A percentile compares a stretch with the other conserved stretches of the same genome.
phyloP scores from a whole-genome alignment of 441 rosid species.

The Pelargonium citronellum region DNA sequence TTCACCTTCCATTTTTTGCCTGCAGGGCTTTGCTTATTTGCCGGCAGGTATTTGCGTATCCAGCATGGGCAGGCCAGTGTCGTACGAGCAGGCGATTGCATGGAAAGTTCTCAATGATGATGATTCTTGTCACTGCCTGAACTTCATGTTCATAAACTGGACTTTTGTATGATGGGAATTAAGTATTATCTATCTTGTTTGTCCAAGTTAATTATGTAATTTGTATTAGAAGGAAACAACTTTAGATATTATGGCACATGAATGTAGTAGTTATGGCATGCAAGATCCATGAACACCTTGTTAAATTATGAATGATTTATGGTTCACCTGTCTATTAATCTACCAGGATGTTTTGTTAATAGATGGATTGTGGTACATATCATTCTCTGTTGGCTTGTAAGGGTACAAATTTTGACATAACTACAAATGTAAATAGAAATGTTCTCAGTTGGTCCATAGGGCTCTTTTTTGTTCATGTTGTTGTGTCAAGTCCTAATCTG shows the following conservation, averaged over 20 bases:
- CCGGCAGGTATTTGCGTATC: constrained; percentile 86
- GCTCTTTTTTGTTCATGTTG: background rate
- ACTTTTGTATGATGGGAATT: constrained; percentile 51
- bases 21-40: constrained; percentile 65
- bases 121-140: constrained; percentile 72
- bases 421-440: background rate
- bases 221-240: too few relatives aligned
- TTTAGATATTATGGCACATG: too few relatives aligned
- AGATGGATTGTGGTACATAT: background rate
- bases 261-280: background rate
- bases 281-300: background rate
- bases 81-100: constrained; percentile 74
- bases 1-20: background rate
- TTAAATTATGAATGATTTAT: background rate
- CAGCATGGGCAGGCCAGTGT: constrained; percentile 77
- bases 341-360: background rate
- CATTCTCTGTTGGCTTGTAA: too few relatives aligned
- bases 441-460: background rate
- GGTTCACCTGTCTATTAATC: background rate
- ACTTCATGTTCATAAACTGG: constrained; percentile 86
- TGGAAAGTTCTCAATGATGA: constrained; percentile 85
- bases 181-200: too few relatives aligned
- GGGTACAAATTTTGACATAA: too few relatives aligned
- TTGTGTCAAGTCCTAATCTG: background rate
- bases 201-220: too few relatives aligned